phyloP scores from a whole-genome alignment of 495 filamentous ascomycete genomes.

The Talaromyces ruber region DNA sequence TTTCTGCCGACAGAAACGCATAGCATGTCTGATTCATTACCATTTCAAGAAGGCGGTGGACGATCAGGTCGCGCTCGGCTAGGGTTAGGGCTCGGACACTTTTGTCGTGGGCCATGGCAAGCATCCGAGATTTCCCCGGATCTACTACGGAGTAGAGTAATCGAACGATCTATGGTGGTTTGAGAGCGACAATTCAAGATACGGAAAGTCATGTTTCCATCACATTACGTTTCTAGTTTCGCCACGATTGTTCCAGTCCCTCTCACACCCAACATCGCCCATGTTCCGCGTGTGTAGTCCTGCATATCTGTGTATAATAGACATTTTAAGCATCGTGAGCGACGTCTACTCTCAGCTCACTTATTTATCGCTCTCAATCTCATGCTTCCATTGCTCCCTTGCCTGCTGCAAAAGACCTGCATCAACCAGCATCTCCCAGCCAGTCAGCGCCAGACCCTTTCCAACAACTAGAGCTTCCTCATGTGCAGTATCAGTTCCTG shows the following conservation, averaged over 20 bases:
- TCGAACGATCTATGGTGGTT: background rate
- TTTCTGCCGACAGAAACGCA: no score
- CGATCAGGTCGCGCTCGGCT: no score
- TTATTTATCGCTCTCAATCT: background rate
- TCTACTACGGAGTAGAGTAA: no score
- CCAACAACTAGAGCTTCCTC: constrained; percentile 41
- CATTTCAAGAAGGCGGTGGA: no score
- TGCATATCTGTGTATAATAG: no score
- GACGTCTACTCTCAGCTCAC: background rate
- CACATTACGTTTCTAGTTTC: background rate
- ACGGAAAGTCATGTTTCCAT: background rate
- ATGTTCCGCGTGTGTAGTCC: no score
- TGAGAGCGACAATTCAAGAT: background rate
- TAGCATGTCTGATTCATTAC: no score
- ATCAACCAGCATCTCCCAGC: constrained; percentile 42
- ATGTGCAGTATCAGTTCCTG: constrained; percentile 47
- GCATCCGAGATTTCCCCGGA: background rate
- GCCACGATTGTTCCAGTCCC: background rate
- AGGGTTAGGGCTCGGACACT: no score
- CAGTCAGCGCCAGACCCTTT: constrained; percentile 46
- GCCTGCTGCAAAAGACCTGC: constrained; percentile 30
- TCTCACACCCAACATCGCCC: background rate
- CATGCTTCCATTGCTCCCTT: background rate
- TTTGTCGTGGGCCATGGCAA: no score
- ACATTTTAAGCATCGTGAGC: background rate